Base-by-base conservation (phyloP, 208 protist genomes). In the Trypanosoma cruzi region DNA sequence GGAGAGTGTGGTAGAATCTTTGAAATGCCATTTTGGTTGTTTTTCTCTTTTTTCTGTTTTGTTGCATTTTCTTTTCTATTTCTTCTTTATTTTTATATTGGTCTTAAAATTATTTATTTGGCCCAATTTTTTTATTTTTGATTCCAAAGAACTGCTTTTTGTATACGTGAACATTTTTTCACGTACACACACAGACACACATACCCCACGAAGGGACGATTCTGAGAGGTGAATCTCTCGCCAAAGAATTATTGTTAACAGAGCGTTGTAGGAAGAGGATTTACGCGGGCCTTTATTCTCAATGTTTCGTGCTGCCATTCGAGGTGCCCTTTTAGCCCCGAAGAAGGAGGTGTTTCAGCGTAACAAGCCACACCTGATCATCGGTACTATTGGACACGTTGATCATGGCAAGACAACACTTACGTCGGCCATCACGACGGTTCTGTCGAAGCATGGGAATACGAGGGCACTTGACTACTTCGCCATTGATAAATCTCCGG, bases 371-470 rank as follows among this genome's bases (percentile, higher is more conserved):
- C 99, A 99, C 73, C 74, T 99, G 29, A 99, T 99, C 78, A 99
- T 99, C 73, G 98, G 98, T 67, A 99, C 98, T 20, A 99, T 99
- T 79, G 99, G 98, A 40, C 98, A 99, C 84, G 98, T 99, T 61
- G 98, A 99, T 86, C 98, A 99, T 85, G 98, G 99, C 65, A 99
- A 99, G 88, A 99, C 98, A 7, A 99, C 98, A 14, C 90, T 99
- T 10, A 99, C 98, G 7, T 98, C 98, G 4, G 98, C 98, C 55
- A 99, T 99, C 80, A 99, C 98, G 22, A 97, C 92, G 53, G 85
- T 94, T n/a, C 74, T 97, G 24, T 66, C 89, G n/a, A 96, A 97
- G 86, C 83, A 87, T 50, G 91, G 90, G 44, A 72, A 86, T 53
- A 81, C 86, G 28, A 69, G 86, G 67, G 88, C 91, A 36, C 72